phyloP scores from a whole-genome alignment of 352 stramenopile genomes.

The Pythium scleroteichum region DNA sequence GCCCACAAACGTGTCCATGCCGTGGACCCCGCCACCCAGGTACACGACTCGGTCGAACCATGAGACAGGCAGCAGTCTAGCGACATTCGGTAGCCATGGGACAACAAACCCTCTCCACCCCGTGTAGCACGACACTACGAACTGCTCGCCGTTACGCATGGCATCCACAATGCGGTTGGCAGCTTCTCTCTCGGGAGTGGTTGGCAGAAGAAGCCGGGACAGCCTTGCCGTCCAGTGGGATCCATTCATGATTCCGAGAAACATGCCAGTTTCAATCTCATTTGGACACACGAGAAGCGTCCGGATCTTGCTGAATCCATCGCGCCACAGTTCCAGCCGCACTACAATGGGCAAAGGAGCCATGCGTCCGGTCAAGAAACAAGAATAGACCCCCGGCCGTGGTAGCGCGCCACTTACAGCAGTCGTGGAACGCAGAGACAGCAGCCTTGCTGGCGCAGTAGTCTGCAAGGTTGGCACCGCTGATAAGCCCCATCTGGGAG shows the following conservation, averaged over 20 bases:
- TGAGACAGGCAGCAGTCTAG: slow-evolving; percentile 55
- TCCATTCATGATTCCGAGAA: slow-evolving; percentile 50
- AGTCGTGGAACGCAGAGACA: slow-evolving; percentile 73
- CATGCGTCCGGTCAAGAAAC: neutral
- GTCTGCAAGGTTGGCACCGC: slow-evolving; percentile 60
- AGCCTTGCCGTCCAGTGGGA: slow-evolving; percentile 40
- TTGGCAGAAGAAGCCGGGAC: slow-evolving; percentile 47
- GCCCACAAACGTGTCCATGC: slow-evolving; percentile 79
- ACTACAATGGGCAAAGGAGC: slow-evolving; percentile 41
- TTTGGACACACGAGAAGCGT: slow-evolving; percentile 78
- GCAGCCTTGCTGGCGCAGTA: slow-evolving; percentile 83
- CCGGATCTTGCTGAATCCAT: slow-evolving; percentile 53
- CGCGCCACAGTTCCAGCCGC: slow-evolving; percentile 68
- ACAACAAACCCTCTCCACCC: slow-evolving; percentile 54
- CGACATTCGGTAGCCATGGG: slow-evolving; percentile 48
- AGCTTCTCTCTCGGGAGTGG: slow-evolving; percentile 50
- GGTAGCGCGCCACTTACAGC: slow-evolving; percentile 29
- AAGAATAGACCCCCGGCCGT: neutral
- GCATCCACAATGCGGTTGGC: slow-evolving; percentile 50
- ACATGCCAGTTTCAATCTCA: slow-evolving; percentile 79
- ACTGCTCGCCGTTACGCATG: slow-evolving; percentile 54
- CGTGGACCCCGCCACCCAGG: slow-evolving; percentile 59
- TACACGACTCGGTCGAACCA: slow-evolving; percentile 55
- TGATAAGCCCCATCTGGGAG: slow-evolving; percentile 67
- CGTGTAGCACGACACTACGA: slow-evolving; percentile 67